Conservation (phyloP, 352 stramenopile genomes). For the Pythium pectinolyticum region DNA sequence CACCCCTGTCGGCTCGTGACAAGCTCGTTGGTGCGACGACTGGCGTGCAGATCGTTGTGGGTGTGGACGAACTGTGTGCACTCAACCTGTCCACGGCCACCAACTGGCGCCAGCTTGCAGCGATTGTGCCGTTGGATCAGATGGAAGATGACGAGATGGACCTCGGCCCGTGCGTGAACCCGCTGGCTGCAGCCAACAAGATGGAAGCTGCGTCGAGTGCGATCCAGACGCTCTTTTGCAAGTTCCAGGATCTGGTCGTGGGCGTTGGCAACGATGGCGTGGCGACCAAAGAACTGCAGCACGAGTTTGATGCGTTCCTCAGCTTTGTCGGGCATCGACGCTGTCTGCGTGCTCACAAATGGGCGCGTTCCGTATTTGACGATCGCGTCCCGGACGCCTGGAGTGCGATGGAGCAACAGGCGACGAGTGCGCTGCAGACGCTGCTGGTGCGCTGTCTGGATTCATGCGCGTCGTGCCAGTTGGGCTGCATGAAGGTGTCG, state of each 20-base stretch:
- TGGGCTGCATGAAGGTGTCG: slow-evolving; percentile 69
- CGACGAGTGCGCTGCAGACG: slow-evolving; percentile 43
- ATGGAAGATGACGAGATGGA: slow-evolving; percentile 52
- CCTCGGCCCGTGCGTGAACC: slow-evolving; percentile 37
- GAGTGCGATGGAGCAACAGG: slow-evolving; percentile 51
- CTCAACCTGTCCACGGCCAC: slow-evolving; percentile 34
- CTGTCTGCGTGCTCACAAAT: slow-evolving; percentile 43
- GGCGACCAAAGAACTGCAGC: slow-evolving; percentile 29
- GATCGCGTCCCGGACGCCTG: slow-evolving; percentile 46
- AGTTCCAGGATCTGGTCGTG: slow-evolving; percentile 29
- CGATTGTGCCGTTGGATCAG: slow-evolving; percentile 25
- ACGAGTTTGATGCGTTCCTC: slow-evolving; percentile 59
- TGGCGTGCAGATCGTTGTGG: slow-evolving; percentile 33
- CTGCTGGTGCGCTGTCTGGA: slow-evolving; percentile 59
- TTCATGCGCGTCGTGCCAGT: slow-evolving; percentile 44
- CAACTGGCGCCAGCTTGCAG: slow-evolving; percentile 36
- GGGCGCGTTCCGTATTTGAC: slow-evolving; percentile 41
- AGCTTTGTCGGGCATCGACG: slow-evolving; percentile 58
- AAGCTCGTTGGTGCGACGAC: slow-evolving; percentile 39
- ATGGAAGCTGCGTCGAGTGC: slow-evolving; percentile 22
- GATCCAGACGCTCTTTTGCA: slow-evolving; percentile 35
- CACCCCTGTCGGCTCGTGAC: slow-evolving; percentile 10
- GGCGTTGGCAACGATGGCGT: slow-evolving; percentile 6
- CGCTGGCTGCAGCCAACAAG: slow-evolving; percentile 15
- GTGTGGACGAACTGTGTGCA: slow-evolving; percentile 29